Conservation (phyloP, 306 rosid species). For the Ziziphus jujuba region DNA sequence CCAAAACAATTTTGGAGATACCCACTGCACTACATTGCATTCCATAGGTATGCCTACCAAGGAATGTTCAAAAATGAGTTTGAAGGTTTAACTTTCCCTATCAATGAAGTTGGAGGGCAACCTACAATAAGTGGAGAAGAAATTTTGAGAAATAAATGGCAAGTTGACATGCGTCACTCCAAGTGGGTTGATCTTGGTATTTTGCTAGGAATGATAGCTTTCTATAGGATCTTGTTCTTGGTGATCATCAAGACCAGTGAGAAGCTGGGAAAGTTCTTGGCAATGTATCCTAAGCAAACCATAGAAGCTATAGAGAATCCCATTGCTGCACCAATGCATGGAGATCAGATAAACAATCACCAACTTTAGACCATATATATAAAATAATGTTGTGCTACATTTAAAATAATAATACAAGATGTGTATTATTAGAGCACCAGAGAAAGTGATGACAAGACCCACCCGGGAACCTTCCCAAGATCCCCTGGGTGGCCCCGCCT, state of each 20-base stretch:
- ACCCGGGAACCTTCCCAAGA: too few species aligned
- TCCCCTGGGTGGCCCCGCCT: too few species aligned
- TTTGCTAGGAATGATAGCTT: constrained; percentile 51
- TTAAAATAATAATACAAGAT: too few species aligned
- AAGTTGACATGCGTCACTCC: constrained; percentile 46
- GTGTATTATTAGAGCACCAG: too few species aligned
- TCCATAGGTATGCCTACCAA: constrained; percentile 59
- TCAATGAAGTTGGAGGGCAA: background rate
- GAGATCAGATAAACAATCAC: background rate
- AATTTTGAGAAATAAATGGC: constrained; percentile 31
- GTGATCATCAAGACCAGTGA: constrained; percentile 42
- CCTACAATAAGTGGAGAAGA: constrained; percentile 28
- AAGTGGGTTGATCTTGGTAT: constrained; percentile 65
- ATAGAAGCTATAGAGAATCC: constrained; percentile 20
- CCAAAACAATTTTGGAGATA: constrained; percentile 51
- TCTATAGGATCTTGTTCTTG: constrained; percentile 53
- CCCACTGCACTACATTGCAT: constrained; percentile 57
- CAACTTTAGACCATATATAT: background rate
- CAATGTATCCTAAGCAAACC: constrained; percentile 13
- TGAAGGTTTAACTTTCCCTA: constrained; percentile 38
- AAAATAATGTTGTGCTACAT: too few species aligned
- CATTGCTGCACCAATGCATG: constrained; percentile 10
- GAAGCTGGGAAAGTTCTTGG: constrained; percentile 22
- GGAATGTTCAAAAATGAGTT: constrained; percentile 74
- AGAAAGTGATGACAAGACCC: background rate